Conservation (phyloP, 176 grass and related monocot genomes). For the Neostapfia colusana region DNA sequence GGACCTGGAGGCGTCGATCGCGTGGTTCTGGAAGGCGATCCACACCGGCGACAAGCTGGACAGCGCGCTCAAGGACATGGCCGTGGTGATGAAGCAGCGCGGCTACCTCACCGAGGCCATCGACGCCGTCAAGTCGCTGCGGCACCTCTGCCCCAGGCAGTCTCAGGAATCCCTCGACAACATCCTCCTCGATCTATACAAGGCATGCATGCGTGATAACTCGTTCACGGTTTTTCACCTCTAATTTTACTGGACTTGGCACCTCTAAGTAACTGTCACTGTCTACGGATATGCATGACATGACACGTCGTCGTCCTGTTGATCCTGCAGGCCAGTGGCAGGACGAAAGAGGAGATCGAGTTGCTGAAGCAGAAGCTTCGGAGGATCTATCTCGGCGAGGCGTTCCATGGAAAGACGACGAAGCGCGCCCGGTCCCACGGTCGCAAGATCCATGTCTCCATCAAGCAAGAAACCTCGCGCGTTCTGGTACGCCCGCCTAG, state of each 20-base stretch:
- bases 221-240: background rate
- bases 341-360: slow-evolving; percentile 79
- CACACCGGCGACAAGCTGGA: slow-evolving; percentile 60
- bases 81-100: slow-evolving; percentile 83
- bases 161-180: slow-evolving; percentile 80
- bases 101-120: slow-evolving; percentile 63
- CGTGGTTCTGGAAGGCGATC: slow-evolving; percentile 90
- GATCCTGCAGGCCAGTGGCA: slow-evolving; percentile 48
- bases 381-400: slow-evolving; percentile 75
- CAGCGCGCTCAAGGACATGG: slow-evolving; percentile 94
- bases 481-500: slow-evolving; percentile 31
- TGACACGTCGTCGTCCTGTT: background rate
- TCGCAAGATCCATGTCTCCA: slow-evolving; percentile 82
- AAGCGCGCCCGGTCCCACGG: slow-evolving; percentile 76
- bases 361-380: slow-evolving; percentile 81
- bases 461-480: slow-evolving; percentile 79
- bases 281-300: background rate
- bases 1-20: slow-evolving; percentile 70
- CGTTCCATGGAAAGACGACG: slow-evolving; percentile 63
- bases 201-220: background rate
- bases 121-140: slow-evolving; percentile 66
- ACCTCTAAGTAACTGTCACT: too few species aligned
- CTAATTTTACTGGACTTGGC: background rate
- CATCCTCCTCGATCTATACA: slow-evolving; percentile 74
- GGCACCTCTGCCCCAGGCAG: slow-evolving; percentile 72